Evolutionary conservation across 2,329 filamentous ascomycete genomes (phyloP), one percentile per base, ranked within the genome.

Genomic region (Nectriaceae sp.): DNA sequence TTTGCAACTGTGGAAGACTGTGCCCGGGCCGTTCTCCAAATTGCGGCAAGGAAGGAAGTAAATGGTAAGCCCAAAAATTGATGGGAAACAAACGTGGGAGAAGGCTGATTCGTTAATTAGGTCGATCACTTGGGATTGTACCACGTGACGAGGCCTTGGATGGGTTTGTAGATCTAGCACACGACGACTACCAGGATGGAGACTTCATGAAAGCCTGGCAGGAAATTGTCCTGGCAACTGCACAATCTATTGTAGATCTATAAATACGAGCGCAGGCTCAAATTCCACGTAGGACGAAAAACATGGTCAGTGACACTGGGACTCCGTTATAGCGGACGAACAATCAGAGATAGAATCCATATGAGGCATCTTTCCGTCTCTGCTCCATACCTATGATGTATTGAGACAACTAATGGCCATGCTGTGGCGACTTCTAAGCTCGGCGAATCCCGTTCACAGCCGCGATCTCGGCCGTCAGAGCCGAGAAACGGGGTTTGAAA

Each of bases 1-100:
- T 52, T 52, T 42, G 49, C 49, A 4, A 43, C 42, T 1, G 46
- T 52, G 15, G 49, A 49, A 4, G 42, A 46, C 21, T 52, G 46
- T 15, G 26, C 33, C 4, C 40, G 20, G 15, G 29, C 46, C 3
- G 43, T 52, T 31, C 13, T 50, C 11, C 40, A 37, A 4, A 47
- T 47, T 22, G 44, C 48, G 15, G 15, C 40, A 4, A 19, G 31
- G 4, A 36, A 29, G 8, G 18, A 24, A 4, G 40, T 47, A 4
- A 50, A 50, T 22, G 44, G 48, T 50, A 11, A 31, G 47, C 18
- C n/a, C n/a, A n/a, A n/a, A n/a, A n/a, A n/a, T n/a, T n/a, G n/a
- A n/a, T n/a, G n/a, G n/a, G 15, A 11, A 39, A 38, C 15, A 5
- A 15, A 2, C 35, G 15, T 2, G 16, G n/a, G 16, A 24, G 4